These are phyloP conservation scores for Fragilariopsis cylindrus DNA, from an alignment of 108 stramenopile species.

Conservation along the genomic window DNA sequence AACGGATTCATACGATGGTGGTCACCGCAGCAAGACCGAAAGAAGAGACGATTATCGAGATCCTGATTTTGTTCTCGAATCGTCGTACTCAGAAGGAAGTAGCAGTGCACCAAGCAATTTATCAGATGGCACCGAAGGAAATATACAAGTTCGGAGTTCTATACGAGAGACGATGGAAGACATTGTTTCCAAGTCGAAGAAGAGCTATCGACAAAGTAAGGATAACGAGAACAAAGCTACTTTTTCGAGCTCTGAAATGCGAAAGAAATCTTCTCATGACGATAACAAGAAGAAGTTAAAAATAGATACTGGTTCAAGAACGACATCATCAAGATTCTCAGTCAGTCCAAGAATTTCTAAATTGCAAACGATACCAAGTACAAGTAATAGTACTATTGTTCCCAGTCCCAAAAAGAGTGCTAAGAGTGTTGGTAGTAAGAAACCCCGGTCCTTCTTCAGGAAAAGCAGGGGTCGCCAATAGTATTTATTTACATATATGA, in stretches of 20 bases:
- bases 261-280: too few species aligned
- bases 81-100: background rate
- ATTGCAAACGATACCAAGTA: too few species aligned
- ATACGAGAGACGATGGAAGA: slow-evolving; percentile 40
- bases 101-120: background rate
- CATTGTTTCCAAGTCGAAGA: slow-evolving; percentile 21
- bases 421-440: too few species aligned
- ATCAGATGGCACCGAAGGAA: slow-evolving; percentile 13
- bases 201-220: background rate
- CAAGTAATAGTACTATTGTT: too few species aligned
- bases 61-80: slow-evolving; percentile 7
- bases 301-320: too few species aligned
- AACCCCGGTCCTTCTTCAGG: too few species aligned
- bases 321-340: too few species aligned
- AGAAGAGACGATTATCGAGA: background rate
- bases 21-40: background rate
- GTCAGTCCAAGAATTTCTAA: too few species aligned
- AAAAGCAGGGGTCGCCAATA: too few species aligned
- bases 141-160: slow-evolving; percentile 30
- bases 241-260: background rate
- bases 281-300: too few species aligned
- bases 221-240: background rate
- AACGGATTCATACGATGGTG: background rate
- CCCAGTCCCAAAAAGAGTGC: too few species aligned
- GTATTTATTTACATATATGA: too few species aligned